These are phyloP conservation scores for Orbilia javanica DNA, from an alignment of 2,329 filamentous ascomycete species.

Conservation along the genomic window DNA sequence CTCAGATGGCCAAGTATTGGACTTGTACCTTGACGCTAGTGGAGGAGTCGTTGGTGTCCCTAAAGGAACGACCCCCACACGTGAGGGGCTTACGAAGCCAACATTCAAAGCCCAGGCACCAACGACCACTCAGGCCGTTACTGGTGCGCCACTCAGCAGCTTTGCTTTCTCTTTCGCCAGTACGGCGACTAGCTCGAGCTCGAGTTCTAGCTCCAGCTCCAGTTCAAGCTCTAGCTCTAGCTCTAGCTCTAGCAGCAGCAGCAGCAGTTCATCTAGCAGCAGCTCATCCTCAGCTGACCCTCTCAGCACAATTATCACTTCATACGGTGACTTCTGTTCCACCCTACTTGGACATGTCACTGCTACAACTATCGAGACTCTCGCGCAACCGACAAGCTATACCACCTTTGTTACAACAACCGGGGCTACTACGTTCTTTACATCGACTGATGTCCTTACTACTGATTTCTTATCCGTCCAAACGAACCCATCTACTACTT, in stretches of 20 bases:
- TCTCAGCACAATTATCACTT: not conserved
- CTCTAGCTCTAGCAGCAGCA: not conserved
- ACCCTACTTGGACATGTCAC: not conserved
- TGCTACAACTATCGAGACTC: not conserved
- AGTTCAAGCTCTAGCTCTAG: slow-evolving; percentile 7
- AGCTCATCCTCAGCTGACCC: not conserved
- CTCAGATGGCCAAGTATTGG: not conserved
- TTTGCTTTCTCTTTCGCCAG: not conserved
- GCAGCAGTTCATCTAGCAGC: not conserved
- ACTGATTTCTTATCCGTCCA: too few species aligned
- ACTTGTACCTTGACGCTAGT: not conserved
- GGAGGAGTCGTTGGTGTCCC: not conserved
- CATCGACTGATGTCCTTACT: not conserved
- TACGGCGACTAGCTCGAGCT: not conserved
- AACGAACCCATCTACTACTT: not conserved
- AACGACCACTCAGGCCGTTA: not conserved
- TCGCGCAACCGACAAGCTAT: not conserved
- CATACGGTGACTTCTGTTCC: not conserved
- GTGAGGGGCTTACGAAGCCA: not conserved
- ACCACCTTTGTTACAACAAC: not conserved
- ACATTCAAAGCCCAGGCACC: not conserved
- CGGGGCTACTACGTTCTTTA: not conserved
- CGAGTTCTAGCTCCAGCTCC: not conserved
- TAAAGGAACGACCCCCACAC: not conserved
- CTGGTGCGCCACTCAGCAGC: not conserved